Evolutionary conservation across 805 yeast genomes (phyloP).

Genomic region (Wickerhamomyces xylosicus): DNA sequence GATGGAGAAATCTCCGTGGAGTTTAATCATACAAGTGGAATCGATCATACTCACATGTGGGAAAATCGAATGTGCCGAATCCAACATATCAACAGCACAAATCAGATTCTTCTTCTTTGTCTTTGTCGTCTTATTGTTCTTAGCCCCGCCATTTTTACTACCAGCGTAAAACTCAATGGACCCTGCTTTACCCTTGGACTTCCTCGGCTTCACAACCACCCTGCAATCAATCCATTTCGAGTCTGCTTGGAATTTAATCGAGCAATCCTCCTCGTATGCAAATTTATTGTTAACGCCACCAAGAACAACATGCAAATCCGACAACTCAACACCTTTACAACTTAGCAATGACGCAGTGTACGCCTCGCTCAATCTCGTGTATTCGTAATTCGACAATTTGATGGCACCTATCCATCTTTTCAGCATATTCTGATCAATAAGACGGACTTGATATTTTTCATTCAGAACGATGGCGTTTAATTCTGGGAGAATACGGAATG

Average conservation of each 20-base stretch:
- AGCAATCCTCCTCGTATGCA: conserved; percentile 49
- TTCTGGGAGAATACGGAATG: conserved; percentile 5
- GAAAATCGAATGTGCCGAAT: conserved; percentile 42
- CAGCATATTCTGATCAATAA: conserved; percentile 6
- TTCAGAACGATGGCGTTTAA: conserved; percentile 12
- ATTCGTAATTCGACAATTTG: conserved; percentile 46
- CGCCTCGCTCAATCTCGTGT: conserved; percentile 44
- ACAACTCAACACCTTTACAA: conserved; percentile 42
- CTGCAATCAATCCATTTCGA: conserved; percentile 51
- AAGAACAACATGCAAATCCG: conserved; percentile 49
- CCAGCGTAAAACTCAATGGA: conserved; percentile 39
- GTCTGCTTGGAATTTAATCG: conserved; percentile 47
- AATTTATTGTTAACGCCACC: conserved; percentile 37
- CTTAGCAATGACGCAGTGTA: conserved; percentile 57
- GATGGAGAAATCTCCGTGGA: conserved; percentile 43
- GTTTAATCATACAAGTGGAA: conserved; percentile 41
- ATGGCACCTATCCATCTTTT: conserved; percentile 37
- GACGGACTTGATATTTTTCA: conserved; percentile 7
- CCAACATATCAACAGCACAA: conserved; percentile 34
- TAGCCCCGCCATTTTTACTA: conserved; percentile 33
- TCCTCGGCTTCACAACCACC: conserved; percentile 37
- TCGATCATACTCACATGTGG: conserved; percentile 51
- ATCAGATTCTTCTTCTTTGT: conserved; percentile 36
- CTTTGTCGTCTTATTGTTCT: conserved; percentile 35
- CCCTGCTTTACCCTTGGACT: conserved; percentile 26